phyloP scores from a whole-genome alignment of 352 stramenopile genomes.

The Albugo candida region DNA sequence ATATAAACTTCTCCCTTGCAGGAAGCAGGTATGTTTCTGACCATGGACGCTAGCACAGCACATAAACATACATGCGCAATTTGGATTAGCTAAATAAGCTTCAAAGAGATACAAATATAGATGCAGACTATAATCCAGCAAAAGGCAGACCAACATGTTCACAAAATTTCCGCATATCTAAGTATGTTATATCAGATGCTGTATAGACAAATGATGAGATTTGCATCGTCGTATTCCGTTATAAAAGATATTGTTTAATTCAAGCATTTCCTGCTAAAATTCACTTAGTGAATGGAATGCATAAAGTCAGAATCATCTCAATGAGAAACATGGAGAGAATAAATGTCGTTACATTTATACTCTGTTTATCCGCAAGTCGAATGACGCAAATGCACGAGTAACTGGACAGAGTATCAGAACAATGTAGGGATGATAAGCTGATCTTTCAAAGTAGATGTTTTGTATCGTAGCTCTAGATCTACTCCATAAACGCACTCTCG shows the following conservation, averaged over 20 bases:
- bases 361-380: constrained; percentile 26
- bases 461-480: constrained; percentile 71
- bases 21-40: constrained; percentile 44
- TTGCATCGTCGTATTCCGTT: constrained; percentile 56
- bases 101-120: constrained; percentile 24
- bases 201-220: constrained; percentile 63
- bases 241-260: constrained; percentile 15
- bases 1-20: no score
- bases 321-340: constrained; percentile 48
- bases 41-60: constrained; percentile 5
- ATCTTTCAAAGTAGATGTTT: no score
- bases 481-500: constrained; percentile 44
- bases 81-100: constrained; percentile 28
- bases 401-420: constrained; percentile 8
- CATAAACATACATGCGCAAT: constrained; percentile 8
- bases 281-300: not conserved
- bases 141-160: constrained; percentile 16
- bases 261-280: not conserved
- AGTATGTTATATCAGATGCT: constrained; percentile 21
- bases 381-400: constrained; percentile 40
- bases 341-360: constrained; percentile 36
- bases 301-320: constrained; percentile 68
- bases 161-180: not conserved
- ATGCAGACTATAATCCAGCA: constrained; percentile 49
- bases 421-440: constrained; percentile 14